Evolutionary conservation across 1,284 basidiomycete species (phyloP).

Genomic region (Hemileia vastatrix): DNA sequence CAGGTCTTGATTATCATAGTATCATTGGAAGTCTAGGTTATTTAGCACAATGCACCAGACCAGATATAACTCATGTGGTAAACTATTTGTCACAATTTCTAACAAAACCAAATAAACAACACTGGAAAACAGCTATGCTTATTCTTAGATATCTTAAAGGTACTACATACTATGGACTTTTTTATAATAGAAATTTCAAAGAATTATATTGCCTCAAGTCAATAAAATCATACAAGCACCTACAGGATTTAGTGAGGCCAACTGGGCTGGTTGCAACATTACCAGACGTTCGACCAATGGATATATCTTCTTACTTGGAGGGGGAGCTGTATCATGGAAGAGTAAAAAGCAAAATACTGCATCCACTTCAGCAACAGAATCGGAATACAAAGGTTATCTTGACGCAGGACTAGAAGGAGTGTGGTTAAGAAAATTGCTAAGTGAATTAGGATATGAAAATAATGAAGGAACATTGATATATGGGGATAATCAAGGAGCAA

Average conservation of each 20-base stretch:
- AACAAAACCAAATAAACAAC: constrained; percentile 1
- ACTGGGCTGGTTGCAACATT: constrained; percentile 28
- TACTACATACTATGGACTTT: constrained; percentile 6
- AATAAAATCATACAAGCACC: too few species aligned
- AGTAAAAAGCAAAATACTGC: constrained; percentile 46
- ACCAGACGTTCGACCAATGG: constrained; percentile 45
- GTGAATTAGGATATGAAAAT: constrained; percentile 29
- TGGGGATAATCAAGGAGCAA: constrained; percentile 46
- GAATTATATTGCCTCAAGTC: too few species aligned
- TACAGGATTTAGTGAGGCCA: constrained; percentile 11
- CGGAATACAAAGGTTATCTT: constrained; percentile 49
- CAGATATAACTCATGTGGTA: constrained; percentile 15
- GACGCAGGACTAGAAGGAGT: constrained; percentile 49
- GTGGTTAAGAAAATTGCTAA: constrained; percentile 43
- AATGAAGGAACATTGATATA: constrained; percentile 33
- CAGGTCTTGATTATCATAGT: constrained; percentile 1
- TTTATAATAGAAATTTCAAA: constrained; percentile 3
- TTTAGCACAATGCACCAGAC: constrained; percentile 15
- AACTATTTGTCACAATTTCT: constrained; percentile 14
- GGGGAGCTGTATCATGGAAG: constrained; percentile 45
- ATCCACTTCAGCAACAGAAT: constrained; percentile 45
- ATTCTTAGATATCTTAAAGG: constrained; percentile 12
- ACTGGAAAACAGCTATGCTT: constrained; percentile 10
- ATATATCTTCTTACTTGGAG: constrained; percentile 42
- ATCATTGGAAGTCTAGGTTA: constrained; percentile 10